Conservation (phyloP, 1,284 basidiomycete species). For the Nidula niveotomentosa region DNA sequence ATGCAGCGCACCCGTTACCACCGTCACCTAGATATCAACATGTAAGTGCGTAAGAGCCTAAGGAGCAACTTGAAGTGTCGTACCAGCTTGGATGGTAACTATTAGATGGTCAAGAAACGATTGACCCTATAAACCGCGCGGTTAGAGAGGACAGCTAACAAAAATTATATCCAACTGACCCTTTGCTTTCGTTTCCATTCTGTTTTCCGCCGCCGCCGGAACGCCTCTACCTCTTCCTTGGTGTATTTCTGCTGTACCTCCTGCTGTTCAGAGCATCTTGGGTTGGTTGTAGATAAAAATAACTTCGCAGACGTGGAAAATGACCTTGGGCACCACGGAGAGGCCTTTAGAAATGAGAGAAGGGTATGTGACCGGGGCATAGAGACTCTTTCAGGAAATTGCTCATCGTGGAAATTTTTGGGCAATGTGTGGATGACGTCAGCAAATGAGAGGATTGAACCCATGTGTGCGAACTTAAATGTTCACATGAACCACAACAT, state of each 20-base stretch:
- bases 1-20: conserved; percentile 82
- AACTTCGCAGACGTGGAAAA: background rate
- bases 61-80: conserved; percentile 16
- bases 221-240: conserved; percentile 22
- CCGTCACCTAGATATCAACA: conserved; percentile 60
- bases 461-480: too few species aligned
- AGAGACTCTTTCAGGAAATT: background rate
- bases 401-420: background rate
- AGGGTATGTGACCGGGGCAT: background rate
- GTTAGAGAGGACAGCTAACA: background rate
- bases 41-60: background rate
- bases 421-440: background rate
- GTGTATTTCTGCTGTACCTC: background rate
- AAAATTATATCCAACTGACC: conserved; percentile 39
- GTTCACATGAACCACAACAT: too few species aligned
- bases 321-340: background rate
- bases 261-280: background rate
- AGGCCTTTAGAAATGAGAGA: background rate
- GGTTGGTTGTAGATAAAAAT: too few species aligned
- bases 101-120: conserved; percentile 81
- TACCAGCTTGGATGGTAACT: conserved; percentile 77
- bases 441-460: background rate
- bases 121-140: conserved; percentile 53
- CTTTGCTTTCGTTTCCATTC: conserved; percentile 78
- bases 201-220: conserved; percentile 46